Percentiles rank a stretch among this genome's conserved stretches.
Conservation (phyloP, 805 yeast species). For the Sugiyamaella boreocaroliniensis region DNA sequence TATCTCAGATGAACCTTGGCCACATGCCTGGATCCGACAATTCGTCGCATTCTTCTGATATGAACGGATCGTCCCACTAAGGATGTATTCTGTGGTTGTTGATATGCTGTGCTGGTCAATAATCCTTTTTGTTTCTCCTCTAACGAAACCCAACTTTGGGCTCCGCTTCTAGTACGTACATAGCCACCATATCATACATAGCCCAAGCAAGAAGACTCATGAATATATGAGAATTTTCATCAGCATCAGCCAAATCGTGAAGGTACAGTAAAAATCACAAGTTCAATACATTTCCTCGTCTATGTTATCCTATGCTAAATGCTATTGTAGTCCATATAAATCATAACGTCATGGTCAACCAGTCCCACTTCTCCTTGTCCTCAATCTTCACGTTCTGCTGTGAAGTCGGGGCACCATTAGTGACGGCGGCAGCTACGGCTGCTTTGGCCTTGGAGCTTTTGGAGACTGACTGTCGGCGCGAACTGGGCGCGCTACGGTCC, state of each 20-base stretch:
- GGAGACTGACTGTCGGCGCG: constrained; percentile 7
- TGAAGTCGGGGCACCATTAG: neutral
- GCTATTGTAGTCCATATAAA: neutral
- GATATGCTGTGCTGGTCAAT: neutral
- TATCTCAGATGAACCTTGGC: constrained; percentile 2
- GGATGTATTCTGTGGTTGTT: neutral
- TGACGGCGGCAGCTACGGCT: neutral
- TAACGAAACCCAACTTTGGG: too few relatives aligned
- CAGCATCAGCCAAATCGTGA: too few relatives aligned
- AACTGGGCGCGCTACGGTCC: constrained; percentile 5
- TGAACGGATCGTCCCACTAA: neutral
- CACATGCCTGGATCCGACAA: neutral
- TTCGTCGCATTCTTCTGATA: neutral
- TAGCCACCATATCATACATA: too few relatives aligned
- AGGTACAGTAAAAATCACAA: too few relatives aligned
- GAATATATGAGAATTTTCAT: too few relatives aligned
- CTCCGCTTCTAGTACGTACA: too few relatives aligned
- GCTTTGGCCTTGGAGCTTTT: constrained; percentile 3
- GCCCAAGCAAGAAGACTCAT: too few relatives aligned
- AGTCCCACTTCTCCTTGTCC: constrained; percentile 23
- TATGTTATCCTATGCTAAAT: neutral
- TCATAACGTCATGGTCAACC: constrained; percentile 30
- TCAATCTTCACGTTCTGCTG: neutral
- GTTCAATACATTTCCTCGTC: neutral
- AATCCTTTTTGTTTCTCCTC: too few relatives aligned